phyloP scores from a whole-genome alignment of 331 rosid species.

The Saraca asoca region DNA sequence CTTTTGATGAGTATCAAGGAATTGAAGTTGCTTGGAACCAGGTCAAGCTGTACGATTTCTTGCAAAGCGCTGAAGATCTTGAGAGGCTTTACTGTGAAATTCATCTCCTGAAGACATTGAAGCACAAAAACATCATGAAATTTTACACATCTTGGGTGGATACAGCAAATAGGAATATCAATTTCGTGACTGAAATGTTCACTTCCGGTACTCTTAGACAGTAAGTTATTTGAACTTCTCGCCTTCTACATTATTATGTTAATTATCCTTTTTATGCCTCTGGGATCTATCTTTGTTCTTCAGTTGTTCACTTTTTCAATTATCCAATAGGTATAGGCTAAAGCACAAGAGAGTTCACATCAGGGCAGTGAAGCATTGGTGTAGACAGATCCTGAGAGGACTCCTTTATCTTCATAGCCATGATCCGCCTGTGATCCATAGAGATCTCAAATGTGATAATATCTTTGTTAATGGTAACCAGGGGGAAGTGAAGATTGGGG shows the following conservation, averaged over 20 bases:
- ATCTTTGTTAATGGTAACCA: slow-evolving; percentile 93
- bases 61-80: slow-evolving; percentile 93
- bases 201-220: slow-evolving; percentile 95
- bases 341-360: slow-evolving; percentile 83
- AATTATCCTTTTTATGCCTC: slow-evolving; percentile 26
- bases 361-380: slow-evolving; percentile 96
- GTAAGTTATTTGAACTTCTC: slow-evolving; percentile 47
- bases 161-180: slow-evolving; percentile 79
- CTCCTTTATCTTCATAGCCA: slow-evolving; percentile 91
- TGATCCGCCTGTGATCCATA: slow-evolving; percentile 93
- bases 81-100: slow-evolving; percentile 97
- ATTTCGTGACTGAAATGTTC: slow-evolving; percentile 96
- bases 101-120: slow-evolving; percentile 86
- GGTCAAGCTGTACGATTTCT: slow-evolving; percentile 84
- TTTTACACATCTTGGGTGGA: slow-evolving; percentile 96
- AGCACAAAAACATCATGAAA: slow-evolving; percentile 90
- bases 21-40: slow-evolving; percentile 99
- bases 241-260: slow-evolving; percentile 24
- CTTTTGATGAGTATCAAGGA: slow-evolving; percentile 96
- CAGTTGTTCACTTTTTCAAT: slow-evolving; percentile 12
- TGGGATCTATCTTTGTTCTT: slow-evolving; percentile 35
- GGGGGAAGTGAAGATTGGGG: slow-evolving; percentile 98
- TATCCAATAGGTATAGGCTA: slow-evolving; percentile 64
- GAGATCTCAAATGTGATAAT: slow-evolving; percentile 98
- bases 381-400: slow-evolving; percentile 91